A percentile compares a stretch with the other conserved stretches of the same genome.
Conservation (phyloP, 176 grass and related monocot species). For the Canna indica region DNA sequence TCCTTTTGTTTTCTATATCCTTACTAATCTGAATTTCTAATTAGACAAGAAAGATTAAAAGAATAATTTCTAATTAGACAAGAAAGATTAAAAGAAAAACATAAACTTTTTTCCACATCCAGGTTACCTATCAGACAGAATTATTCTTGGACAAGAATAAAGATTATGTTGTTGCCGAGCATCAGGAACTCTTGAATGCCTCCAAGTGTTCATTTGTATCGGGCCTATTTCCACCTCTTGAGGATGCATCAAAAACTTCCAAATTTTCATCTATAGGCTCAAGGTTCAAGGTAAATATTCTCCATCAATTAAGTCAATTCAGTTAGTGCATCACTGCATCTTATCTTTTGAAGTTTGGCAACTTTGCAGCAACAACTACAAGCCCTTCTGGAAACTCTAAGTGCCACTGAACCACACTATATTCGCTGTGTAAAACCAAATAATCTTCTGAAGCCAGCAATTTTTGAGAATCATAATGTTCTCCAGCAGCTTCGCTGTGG, state of each 20-base stretch:
- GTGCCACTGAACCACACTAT: slow-evolving; percentile 86
- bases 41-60: background rate
- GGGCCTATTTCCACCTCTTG: slow-evolving; percentile 58
- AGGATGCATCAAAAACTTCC: slow-evolving; percentile 70
- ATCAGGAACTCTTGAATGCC: slow-evolving; percentile 70
- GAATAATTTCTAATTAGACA: too few species aligned
- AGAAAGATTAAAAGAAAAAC: background rate
- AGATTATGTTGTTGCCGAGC: slow-evolving; percentile 93
- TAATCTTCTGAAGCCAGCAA: slow-evolving; percentile 83
- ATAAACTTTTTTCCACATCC: slow-evolving; percentile 22
- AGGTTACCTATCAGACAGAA: slow-evolving; percentile 94
- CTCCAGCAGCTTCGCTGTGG: slow-evolving; percentile 96
- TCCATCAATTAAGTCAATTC: background rate
- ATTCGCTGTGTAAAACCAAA: slow-evolving; percentile 98
- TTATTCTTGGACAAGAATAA: slow-evolving; percentile 95
- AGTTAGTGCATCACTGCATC: slow-evolving; percentile 9
- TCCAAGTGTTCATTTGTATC: slow-evolving; percentile 74
- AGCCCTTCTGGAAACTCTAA: slow-evolving; percentile 82
- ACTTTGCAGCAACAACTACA: slow-evolving; percentile 91
- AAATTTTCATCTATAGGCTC: slow-evolving; percentile 93
- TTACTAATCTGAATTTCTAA: background rate
- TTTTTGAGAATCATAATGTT: slow-evolving; percentile 88
- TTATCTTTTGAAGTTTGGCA: slow-evolving; percentile 17
- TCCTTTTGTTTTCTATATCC: background rate
- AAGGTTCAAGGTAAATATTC: slow-evolving; percentile 64